Evolutionary conservation across 192 early-diverging fungal species (phyloP).

Genomic region (Dispira simplex): DNA sequence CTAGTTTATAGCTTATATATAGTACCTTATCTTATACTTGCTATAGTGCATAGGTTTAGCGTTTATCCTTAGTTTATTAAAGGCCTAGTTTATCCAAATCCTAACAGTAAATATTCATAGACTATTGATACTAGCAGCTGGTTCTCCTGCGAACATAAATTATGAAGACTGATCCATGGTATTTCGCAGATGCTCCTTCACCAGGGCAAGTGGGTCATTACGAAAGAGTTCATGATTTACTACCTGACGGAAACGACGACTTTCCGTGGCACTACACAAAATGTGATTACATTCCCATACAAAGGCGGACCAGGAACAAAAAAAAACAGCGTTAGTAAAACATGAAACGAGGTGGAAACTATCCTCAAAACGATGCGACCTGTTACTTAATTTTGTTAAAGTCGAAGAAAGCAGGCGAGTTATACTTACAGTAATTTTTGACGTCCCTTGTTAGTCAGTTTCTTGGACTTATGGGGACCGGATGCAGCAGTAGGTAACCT

Average conservation of each 20-base stretch:
- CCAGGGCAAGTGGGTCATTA: neutral
- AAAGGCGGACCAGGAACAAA: neutral
- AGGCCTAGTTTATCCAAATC: too few species aligned
- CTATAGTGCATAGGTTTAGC: too few species aligned
- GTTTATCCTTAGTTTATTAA: too few species aligned
- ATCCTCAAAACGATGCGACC: neutral
- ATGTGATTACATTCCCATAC: neutral
- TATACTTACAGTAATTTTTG: slow-evolving; percentile 6
- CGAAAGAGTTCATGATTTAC: neutral
- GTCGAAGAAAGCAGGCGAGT: neutral
- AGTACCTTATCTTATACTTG: too few species aligned
- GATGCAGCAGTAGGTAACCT: neutral
- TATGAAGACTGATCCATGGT: neutral
- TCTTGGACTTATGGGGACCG: neutral
- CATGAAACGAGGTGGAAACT: neutral
- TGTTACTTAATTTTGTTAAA: neutral
- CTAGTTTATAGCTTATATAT: too few species aligned
- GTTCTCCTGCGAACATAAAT: neutral
- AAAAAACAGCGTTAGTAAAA: neutral
- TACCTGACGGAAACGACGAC: neutral
- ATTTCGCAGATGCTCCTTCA: slow-evolving; percentile 1
- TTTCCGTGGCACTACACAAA: neutral
- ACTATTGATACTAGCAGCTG: too few species aligned
- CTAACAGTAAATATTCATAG: too few species aligned
- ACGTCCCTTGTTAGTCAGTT: slow-evolving; percentile 1